phyloP scores from a whole-genome alignment of 23 red algal genomes.

The Gracilaria caudata region DNA sequence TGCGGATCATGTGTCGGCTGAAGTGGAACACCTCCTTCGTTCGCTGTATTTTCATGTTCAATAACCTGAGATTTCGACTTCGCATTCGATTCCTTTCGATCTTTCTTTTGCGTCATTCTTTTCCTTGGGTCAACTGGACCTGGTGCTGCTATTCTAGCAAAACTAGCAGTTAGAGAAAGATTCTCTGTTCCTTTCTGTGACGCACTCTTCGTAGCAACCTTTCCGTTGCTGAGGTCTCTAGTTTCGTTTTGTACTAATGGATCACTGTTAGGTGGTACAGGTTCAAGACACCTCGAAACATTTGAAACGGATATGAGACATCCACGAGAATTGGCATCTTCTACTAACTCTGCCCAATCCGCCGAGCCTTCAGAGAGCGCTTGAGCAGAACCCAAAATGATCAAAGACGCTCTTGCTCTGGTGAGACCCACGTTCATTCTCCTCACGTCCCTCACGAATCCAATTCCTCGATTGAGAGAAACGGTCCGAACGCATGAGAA shows the following conservation, averaged over 20 bases:
- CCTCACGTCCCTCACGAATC: constrained; percentile 93
- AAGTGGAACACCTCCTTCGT: neutral
- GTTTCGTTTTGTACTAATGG: neutral
- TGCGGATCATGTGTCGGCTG: neutral
- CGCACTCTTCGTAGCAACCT: neutral
- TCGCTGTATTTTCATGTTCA: neutral
- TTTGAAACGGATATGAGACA: constrained; percentile 68
- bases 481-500: constrained; percentile 88
- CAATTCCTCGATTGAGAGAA: constrained; percentile 78
- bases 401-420: constrained; percentile 76
- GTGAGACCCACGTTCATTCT: constrained; percentile 99
- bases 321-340: constrained; percentile 71
- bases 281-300: constrained; percentile 43
- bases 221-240: neutral
- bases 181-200: neutral
- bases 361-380: constrained; percentile 70
- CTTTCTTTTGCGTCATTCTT: neutral
- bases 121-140: constrained; percentile 22
- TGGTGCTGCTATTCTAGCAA: neutral
- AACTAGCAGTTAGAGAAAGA: neutral
- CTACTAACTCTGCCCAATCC: constrained; percentile 78
- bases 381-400: constrained; percentile 84
- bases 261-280: neutral
- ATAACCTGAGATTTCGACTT: neutral
- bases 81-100: neutral